These are phyloP conservation scores for Dendrothele bispora DNA, from an alignment of 768 basidiomycete genomes.

Conservation along the genomic window DNA sequence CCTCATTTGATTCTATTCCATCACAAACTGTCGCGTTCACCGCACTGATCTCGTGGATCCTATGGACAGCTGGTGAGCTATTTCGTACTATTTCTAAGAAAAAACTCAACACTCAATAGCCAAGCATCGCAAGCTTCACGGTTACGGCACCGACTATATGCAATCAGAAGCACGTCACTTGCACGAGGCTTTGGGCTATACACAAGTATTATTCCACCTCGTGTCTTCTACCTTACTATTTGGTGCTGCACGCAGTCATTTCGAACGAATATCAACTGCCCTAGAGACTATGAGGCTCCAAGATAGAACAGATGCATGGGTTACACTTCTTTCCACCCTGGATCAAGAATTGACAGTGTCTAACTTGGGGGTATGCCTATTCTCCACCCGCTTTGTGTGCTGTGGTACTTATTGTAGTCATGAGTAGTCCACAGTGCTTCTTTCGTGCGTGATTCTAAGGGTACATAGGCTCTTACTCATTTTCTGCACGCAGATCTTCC, in stretches of 20 bases:
- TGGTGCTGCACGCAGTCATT: background rate
- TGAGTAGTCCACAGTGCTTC: constrained; percentile 6
- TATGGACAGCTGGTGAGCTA: constrained; percentile 1
- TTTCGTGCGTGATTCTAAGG: constrained; percentile 3
- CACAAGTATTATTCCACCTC: background rate
- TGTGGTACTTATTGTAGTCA: too few species aligned
- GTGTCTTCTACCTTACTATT: background rate
- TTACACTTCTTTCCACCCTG: background rate
- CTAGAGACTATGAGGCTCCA: background rate
- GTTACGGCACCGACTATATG: background rate
- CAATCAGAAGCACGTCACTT: too few species aligned
- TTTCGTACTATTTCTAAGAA: background rate
- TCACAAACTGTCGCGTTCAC: background rate
- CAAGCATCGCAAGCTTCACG: background rate
- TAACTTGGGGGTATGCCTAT: background rate
- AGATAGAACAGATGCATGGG: background rate
- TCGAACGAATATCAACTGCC: background rate
- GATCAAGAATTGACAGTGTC: constrained; percentile 1
- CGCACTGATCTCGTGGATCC: constrained; percentile 8
- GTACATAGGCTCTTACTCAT: too few species aligned
- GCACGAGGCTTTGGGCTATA: background rate
- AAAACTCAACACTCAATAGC: background rate
- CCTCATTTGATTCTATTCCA: background rate
- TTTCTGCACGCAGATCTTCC: constrained; percentile 1
- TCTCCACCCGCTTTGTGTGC: too few species aligned